Evolutionary conservation across 352 stramenopile genomes (phyloP).

Genomic region (Saprolegnia parasitica): DNA sequence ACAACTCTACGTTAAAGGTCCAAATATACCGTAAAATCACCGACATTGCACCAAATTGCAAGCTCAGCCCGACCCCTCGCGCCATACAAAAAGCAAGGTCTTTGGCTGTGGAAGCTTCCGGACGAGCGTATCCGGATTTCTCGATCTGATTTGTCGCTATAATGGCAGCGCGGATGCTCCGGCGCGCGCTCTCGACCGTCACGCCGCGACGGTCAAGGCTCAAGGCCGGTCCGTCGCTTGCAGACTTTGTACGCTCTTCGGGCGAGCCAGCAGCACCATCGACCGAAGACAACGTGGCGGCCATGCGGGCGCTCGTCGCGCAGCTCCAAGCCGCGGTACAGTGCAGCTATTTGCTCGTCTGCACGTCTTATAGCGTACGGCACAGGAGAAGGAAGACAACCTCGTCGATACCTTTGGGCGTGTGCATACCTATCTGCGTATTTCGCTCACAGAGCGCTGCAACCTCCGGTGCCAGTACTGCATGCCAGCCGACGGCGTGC

Average conservation of each 20-base stretch:
- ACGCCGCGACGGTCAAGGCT: background rate
- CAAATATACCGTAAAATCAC: too few relatives aligned
- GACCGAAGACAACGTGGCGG: constrained; percentile 12
- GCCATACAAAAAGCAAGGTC: too few relatives aligned
- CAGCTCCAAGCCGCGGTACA: constrained; percentile 7
- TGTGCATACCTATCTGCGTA: constrained; percentile 92
- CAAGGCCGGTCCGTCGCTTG: constrained; percentile 7
- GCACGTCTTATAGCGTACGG: background rate
- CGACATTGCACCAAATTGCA: too few relatives aligned
- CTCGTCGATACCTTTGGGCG: constrained; percentile 86
- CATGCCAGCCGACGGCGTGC: constrained; percentile 93
- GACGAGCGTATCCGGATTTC: background rate
- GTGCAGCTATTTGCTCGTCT: background rate
- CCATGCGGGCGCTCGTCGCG: background rate
- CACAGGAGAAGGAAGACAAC: constrained; percentile 21
- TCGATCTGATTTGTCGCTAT: background rate
- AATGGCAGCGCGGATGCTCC: background rate
- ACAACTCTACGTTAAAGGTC: too few relatives aligned
- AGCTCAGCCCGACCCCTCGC: too few relatives aligned
- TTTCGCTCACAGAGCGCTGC: constrained; percentile 94
- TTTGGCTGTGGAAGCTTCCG: too few relatives aligned
- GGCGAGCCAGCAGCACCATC: too few relatives aligned
- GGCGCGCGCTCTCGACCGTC: background rate
- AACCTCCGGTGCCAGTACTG: constrained; percentile 97
- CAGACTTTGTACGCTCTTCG: background rate